A percentile compares a stretch with the other conserved stretches of the same genome.
Evolutionary conservation across 1,139 yeast species (phyloP).

Genomic region (Debaryomyces udenii): DNA sequence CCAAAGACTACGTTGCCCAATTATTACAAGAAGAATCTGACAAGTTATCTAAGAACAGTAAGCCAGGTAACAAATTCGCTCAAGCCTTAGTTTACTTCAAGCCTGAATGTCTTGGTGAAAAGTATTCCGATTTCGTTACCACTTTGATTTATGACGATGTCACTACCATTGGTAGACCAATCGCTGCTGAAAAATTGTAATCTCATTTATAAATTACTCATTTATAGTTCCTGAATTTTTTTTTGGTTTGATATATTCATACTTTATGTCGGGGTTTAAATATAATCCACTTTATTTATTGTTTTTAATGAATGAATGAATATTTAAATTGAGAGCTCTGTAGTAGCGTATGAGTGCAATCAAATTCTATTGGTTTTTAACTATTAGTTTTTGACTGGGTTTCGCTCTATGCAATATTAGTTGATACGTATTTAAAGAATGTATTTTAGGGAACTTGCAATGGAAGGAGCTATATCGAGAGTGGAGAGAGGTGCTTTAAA

Average conservation of each 20-base stretch:
- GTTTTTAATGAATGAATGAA: constrained; percentile 9
- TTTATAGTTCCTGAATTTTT: constrained; percentile 1
- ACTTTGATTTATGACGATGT: constrained; percentile 71
- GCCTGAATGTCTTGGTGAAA: constrained; percentile 68
- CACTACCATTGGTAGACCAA: constrained; percentile 55
- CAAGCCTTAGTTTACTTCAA: constrained; percentile 66
- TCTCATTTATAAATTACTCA: constrained; percentile 8
- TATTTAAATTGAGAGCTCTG: neutral
- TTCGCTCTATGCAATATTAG: too few species aligned
- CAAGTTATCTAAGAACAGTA: constrained; percentile 52
- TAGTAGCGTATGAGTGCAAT: too few species aligned
- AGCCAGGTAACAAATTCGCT: constrained; percentile 60
- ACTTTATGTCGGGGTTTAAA: neutral
- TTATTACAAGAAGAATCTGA: constrained; percentile 65
- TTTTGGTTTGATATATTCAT: neutral
- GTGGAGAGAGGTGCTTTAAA: too few species aligned
- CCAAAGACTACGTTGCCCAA: constrained; percentile 57
- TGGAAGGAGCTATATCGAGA: too few species aligned
- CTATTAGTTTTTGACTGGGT: too few species aligned
- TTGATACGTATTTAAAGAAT: too few species aligned
- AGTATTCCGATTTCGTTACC: constrained; percentile 75
- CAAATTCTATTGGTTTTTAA: too few species aligned
- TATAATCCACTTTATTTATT: constrained; percentile 3
- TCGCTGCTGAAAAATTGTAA: constrained; percentile 48
- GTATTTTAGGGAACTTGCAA: too few species aligned